These are phyloP conservation scores for Echria macrotheca DNA, from an alignment of 495 filamentous ascomycete genomes.

Conservation along the genomic window DNA sequence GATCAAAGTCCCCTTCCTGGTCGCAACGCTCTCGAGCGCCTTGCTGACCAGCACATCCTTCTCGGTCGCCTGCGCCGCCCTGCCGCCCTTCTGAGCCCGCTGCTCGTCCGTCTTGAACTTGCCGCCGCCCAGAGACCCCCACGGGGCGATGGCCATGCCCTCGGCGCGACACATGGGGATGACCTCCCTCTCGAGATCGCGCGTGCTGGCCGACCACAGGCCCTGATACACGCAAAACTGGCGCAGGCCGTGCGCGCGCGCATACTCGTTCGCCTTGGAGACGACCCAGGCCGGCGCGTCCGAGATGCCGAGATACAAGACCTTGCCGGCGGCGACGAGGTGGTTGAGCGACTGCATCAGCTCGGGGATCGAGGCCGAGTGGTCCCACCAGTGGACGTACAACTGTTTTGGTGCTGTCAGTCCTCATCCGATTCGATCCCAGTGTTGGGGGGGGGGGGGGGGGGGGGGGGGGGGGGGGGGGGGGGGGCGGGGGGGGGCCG, in stretches of 20 bases:
- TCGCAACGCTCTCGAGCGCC: slow-evolving; percentile 55
- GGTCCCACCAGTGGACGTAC: slow-evolving; percentile 66
- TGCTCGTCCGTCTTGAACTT: slow-evolving; percentile 53
- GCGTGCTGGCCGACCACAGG: slow-evolving; percentile 51
- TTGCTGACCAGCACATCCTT: slow-evolving; percentile 31
- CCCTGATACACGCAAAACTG: slow-evolving; percentile 67
- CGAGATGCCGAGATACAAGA: slow-evolving; percentile 63
- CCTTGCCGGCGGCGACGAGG: slow-evolving; percentile 56
- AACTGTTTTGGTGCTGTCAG: slow-evolving; percentile 27
- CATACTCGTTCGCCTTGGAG: slow-evolving; percentile 61
- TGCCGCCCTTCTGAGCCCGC: slow-evolving; percentile 8
- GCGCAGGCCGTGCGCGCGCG: slow-evolving; percentile 56
- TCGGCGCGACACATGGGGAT: slow-evolving; percentile 59
- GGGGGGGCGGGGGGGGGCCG: too few relatives aligned
- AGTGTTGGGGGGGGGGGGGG: too few relatives aligned
- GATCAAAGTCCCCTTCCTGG: slow-evolving; percentile 44
- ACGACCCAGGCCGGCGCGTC: slow-evolving; percentile 72
- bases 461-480: too few relatives aligned
- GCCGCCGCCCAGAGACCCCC: slow-evolving; percentile 51
- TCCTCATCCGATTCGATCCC: too few relatives aligned
- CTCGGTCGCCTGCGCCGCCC: background rate
- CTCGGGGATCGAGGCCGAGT: slow-evolving; percentile 55
- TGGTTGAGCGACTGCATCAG: slow-evolving; percentile 63
- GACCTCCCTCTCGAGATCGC: slow-evolving; percentile 69
- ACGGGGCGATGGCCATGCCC: slow-evolving; percentile 27